Conservation (phyloP, 768 basidiomycete species). For the Xanthoconium purpureum region DNA sequence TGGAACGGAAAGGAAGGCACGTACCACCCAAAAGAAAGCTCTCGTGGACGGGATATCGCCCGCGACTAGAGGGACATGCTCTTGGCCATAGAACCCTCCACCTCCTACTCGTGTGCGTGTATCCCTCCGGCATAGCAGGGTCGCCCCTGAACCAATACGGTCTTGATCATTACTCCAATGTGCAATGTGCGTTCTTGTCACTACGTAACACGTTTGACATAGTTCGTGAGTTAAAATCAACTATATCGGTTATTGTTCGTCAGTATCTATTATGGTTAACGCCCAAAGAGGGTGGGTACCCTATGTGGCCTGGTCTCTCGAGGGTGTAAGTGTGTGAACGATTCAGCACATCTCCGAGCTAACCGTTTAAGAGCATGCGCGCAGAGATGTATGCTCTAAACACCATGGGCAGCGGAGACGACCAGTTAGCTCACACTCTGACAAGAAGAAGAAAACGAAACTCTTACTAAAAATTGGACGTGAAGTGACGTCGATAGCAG, state of each 20-base stretch:
- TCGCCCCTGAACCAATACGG: constrained; percentile 50
- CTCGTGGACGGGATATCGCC: too few relatives aligned
- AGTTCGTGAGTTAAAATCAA: not conserved
- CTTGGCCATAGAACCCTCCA: too few relatives aligned
- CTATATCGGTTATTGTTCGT: not conserved
- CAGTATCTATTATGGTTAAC: not conserved
- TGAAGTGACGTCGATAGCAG: too few relatives aligned
- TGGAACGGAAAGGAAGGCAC: too few relatives aligned
- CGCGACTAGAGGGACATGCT: too few relatives aligned
- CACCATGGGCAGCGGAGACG: too few relatives aligned
- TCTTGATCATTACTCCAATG: constrained; percentile 23
- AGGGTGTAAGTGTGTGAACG: not conserved
- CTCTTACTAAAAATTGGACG: too few relatives aligned
- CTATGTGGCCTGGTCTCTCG: not conserved
- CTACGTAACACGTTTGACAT: too few relatives aligned
- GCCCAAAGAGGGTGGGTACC: not conserved
- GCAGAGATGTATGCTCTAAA: not conserved
- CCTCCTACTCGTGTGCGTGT: not conserved
- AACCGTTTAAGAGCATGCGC: not conserved
- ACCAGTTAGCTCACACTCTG: too few relatives aligned
- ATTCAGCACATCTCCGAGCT: not conserved
- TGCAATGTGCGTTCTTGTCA: not conserved
- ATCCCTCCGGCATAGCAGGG: constrained; percentile 34
- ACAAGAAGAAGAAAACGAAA: too few relatives aligned
- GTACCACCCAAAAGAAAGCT: too few relatives aligned